phyloP scores from a whole-genome alignment of 2,329 filamentous ascomycete genomes.

The Fragosphaeria purpurea region DNA sequence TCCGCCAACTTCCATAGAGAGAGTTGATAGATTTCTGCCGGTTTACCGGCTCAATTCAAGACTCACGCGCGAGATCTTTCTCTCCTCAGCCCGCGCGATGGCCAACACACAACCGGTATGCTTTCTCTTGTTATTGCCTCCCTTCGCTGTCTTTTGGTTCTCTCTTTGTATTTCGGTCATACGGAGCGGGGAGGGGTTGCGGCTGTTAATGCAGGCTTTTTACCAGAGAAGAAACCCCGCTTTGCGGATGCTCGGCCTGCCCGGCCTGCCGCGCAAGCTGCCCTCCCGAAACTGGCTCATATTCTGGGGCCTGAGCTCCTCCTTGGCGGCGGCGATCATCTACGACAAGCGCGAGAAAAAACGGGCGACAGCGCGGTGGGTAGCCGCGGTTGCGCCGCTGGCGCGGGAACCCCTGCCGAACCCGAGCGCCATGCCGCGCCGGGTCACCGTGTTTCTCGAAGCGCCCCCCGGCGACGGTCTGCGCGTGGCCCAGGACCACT shows the following conservation, averaged over 20 bases:
- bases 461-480: constrained; percentile 81
- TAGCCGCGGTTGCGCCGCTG: constrained; percentile 72
- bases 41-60: not conserved
- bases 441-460: constrained; percentile 75
- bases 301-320: constrained; percentile 70
- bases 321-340: constrained; percentile 69
- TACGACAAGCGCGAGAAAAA: constrained; percentile 92
- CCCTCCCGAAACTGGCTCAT: constrained; percentile 98
- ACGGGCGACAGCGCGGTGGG: constrained; percentile 77
- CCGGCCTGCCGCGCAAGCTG: constrained; percentile 70
- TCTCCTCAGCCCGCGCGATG: not conserved
- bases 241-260: constrained; percentile 72
- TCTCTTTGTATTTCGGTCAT: not conserved
- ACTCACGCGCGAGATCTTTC: not conserved
- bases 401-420: constrained; percentile 61
- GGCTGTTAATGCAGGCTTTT: not conserved
- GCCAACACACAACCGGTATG: not conserved
- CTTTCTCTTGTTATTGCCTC: not conserved
- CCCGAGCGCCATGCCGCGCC: constrained; percentile 65
- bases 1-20: not conserved
- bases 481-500: constrained; percentile 81
- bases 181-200: too few species aligned
- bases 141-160: not conserved
- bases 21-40: not conserved
- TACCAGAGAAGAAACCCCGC: constrained; percentile 51